A percentile compares a stretch with the other conserved stretches of the same genome.
Evolutionary conservation across 768 basidiomycete genomes (phyloP).

Genomic region (Punctularia strigosozonata): DNA sequence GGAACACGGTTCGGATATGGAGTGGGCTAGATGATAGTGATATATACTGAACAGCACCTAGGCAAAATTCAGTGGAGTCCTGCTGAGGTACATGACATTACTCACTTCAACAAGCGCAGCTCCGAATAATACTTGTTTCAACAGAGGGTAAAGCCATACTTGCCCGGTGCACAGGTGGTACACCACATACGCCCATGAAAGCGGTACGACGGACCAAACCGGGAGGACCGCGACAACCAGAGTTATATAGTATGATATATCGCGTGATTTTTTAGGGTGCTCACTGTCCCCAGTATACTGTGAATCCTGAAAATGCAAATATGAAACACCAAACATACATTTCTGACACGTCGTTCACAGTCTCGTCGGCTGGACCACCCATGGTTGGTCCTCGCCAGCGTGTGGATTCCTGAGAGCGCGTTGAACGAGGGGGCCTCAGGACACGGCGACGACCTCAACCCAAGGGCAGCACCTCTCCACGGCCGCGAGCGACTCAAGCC

Average conservation of each 20-base stretch:
- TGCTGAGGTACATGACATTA: constrained; percentile 3
- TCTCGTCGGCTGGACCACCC: too few species aligned
- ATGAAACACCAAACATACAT: too few species aligned
- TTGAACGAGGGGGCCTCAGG: too few species aligned
- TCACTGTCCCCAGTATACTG: too few species aligned
- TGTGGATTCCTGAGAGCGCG: too few species aligned
- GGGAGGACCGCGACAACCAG: constrained; percentile 47
- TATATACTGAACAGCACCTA: constrained; percentile 65
- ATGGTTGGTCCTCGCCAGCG: too few species aligned
- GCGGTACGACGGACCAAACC: constrained; percentile 48
- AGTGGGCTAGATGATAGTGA: constrained; percentile 36
- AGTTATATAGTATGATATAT: constrained; percentile 45
- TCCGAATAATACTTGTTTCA: constrained; percentile 27
- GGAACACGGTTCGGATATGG: constrained; percentile 35
- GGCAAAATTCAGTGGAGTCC: constrained; percentile 2
- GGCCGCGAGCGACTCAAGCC: too few species aligned
- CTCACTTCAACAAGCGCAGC: constrained; percentile 50
- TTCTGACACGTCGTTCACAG: too few species aligned
- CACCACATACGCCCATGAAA: constrained; percentile 53
- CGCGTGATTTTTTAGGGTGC: constrained; percentile 21
- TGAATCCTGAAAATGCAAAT: constrained; percentile 4
- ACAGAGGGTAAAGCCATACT: constrained; percentile 30
- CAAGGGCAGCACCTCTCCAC: too few species aligned
- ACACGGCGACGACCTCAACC: too few species aligned
- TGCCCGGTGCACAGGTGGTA: constrained; percentile 32